These are phyloP conservation scores for Fraxinus xanthoxyloides DNA, from an alignment of 305 asterid genomes.

Conservation along the genomic window DNA sequence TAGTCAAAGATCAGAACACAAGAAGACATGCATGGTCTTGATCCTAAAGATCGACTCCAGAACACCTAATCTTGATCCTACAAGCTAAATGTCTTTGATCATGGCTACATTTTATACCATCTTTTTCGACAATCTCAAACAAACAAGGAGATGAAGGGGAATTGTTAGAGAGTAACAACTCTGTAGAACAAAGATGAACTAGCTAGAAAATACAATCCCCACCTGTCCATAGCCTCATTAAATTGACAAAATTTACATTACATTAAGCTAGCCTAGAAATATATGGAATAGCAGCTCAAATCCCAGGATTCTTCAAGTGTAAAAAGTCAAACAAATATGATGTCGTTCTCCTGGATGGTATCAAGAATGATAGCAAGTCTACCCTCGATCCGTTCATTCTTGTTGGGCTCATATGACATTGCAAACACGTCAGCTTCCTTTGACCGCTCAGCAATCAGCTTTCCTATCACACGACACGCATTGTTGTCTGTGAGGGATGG, in stretches of 20 bases:
- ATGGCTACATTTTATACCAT: neutral
- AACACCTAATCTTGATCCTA: neutral
- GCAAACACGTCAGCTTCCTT: slow-evolving; percentile 96
- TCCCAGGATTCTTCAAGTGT: neutral
- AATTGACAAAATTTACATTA: neutral
- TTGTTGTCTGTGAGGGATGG: slow-evolving; percentile 79
- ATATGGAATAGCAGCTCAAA: neutral
- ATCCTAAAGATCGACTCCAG: neutral
- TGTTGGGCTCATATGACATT: slow-evolving; percentile 66
- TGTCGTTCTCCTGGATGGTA: slow-evolving; percentile 75
- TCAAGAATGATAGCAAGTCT: slow-evolving; percentile 78
- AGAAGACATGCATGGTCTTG: neutral
- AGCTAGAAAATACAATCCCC: neutral
- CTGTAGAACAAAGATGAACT: neutral
- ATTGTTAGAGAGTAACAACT: neutral
- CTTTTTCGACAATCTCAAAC: neutral
- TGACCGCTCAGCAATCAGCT: slow-evolving; percentile 82
- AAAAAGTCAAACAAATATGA: slow-evolving; percentile 51
- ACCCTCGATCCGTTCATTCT: slow-evolving; percentile 77
- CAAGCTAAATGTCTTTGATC: neutral
- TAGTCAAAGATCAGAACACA: neutral
- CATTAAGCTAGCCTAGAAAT: neutral
- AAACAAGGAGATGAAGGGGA: neutral
- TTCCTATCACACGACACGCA: slow-evolving; percentile 75
- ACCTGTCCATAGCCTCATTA: neutral